These are phyloP conservation scores for Salvia hispanica DNA, from an alignment of 257 asterid species.

Conservation along the genomic window DNA sequence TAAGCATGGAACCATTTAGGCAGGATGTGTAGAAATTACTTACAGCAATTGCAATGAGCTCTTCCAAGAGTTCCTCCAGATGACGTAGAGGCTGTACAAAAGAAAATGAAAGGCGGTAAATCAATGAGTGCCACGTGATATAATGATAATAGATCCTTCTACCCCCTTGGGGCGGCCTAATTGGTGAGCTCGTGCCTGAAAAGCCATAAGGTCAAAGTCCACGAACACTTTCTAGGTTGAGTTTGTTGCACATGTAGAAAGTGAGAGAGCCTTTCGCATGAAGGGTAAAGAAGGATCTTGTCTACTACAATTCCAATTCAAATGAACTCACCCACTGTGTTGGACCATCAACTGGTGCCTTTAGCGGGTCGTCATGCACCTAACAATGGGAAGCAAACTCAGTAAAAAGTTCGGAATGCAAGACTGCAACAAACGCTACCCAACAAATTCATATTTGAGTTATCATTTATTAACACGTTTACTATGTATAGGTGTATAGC, in stretches of 20 bases:
- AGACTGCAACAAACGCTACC: background rate
- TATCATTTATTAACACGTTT: background rate
- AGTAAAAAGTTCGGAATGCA: background rate
- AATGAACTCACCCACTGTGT: slow-evolving; percentile 83
- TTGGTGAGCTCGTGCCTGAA: background rate
- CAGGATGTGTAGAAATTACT: slow-evolving; percentile 28
- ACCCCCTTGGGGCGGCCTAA: background rate
- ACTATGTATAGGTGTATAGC: too few species aligned
- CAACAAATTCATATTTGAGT: slow-evolving; percentile 17
- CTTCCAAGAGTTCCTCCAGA: slow-evolving; percentile 84
- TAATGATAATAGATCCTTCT: background rate
- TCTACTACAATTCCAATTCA: background rate
- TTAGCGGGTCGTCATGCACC: slow-evolving; percentile 91
- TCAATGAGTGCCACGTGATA: slow-evolving; percentile 1
- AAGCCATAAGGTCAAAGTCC: background rate
- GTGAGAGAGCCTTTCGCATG: background rate
- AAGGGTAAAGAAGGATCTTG: background rate
- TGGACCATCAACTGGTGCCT: slow-evolving; percentile 99
- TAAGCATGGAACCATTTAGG: background rate
- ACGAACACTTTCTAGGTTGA: background rate
- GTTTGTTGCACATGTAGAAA: background rate
- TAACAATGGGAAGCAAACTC: slow-evolving; percentile 31
- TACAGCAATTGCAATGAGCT: slow-evolving; percentile 81
- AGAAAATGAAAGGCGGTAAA: slow-evolving; percentile 13
- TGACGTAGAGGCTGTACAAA: slow-evolving; percentile 83